Conservation (phyloP, 352 stramenopile species). For the Globisporangium ultimum region DNA sequence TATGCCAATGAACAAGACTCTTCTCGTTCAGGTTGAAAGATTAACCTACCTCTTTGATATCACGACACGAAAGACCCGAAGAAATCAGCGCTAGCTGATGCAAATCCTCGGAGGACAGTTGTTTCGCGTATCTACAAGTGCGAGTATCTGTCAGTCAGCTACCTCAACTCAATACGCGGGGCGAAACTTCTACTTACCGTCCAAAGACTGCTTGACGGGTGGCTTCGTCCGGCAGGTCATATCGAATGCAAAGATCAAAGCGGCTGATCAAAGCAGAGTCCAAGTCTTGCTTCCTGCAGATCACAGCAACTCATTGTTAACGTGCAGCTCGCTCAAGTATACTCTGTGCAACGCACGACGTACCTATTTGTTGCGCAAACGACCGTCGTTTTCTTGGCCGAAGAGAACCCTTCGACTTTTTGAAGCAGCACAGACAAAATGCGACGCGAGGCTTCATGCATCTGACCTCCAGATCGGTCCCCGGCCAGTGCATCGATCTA, state of each 20-base stretch:
- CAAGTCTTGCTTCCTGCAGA: conserved; percentile 88
- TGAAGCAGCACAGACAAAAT: conserved; percentile 91
- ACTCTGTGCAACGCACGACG: not conserved
- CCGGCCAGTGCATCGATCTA: conserved; percentile 90
- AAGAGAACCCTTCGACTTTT: conserved; percentile 92
- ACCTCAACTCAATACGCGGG: not conserved
- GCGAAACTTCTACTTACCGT: conserved; percentile 36
- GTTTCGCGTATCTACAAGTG: conserved; percentile 79
- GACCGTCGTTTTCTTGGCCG: conserved; percentile 89
- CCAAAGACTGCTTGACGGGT: conserved; percentile 87
- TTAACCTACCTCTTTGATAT: conserved; percentile 91
- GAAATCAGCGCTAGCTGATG: conserved; percentile 74
- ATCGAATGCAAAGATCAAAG: conserved; percentile 92
- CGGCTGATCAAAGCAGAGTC: conserved; percentile 91
- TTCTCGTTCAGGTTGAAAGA: not conserved
- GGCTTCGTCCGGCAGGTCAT: conserved; percentile 83
- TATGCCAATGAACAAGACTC: not conserved
- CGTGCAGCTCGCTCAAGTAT: not conserved
- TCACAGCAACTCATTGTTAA: not conserved
- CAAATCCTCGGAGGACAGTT: conserved; percentile 76
- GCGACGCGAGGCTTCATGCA: conserved; percentile 92
- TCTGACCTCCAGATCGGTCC: conserved; percentile 80
- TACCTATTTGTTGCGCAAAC: conserved; percentile 91
- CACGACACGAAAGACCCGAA: conserved; percentile 86
- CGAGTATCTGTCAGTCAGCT: conserved; percentile 1